Percentiles rank a stretch among this genome's conserved stretches.
phyloP scores from a whole-genome alignment of 1,139 yeast species.

The Yamadazyma atmosphaerica region DNA sequence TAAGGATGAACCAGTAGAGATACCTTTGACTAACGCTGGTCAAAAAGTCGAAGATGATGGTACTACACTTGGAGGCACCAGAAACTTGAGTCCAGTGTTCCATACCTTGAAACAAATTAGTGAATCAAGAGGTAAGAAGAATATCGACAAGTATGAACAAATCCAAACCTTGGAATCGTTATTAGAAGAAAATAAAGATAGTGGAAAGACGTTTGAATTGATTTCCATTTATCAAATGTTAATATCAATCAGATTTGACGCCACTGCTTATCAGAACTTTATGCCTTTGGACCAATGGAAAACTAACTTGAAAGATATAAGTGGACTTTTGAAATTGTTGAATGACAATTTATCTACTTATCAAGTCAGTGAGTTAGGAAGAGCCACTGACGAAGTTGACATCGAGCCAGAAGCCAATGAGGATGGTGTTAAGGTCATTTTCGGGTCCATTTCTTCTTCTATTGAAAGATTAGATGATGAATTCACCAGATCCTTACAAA shows the following conservation, averaged over 20 bases:
- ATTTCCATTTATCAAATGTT: conserved; percentile 79
- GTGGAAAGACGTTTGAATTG: conserved; percentile 61
- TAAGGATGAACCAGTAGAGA: conserved; percentile 46
- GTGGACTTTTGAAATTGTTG: conserved; percentile 62
- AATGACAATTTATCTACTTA: conserved; percentile 60
- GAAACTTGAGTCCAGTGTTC: conserved; percentile 56
- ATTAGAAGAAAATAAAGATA: conserved; percentile 33
- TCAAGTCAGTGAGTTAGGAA: conserved; percentile 77
- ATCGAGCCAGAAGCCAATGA: conserved; percentile 67
- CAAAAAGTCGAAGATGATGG: conserved; percentile 21
- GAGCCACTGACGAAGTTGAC: conserved; percentile 77
- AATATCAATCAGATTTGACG: conserved; percentile 87
- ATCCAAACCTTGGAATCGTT: conserved; percentile 68
- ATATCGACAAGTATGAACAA: conserved; percentile 83
- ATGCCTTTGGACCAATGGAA: conserved; percentile 88
- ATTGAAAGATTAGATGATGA: conserved; percentile 96
- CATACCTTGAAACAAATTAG: conserved; percentile 70
- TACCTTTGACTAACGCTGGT: conserved; percentile 17
- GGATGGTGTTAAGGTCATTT: conserved; percentile 67
- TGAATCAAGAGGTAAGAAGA: conserved; percentile 95
- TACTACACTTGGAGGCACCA: conserved; percentile 19
- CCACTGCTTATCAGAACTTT: conserved; percentile 62
- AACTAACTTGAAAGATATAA: conserved; percentile 62
- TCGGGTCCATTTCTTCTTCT: conserved; percentile 83
- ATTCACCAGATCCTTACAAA: conserved; percentile 81